Evolutionary conservation across 176 grass and related monocot species (phyloP), one percentile per base, ranked within the genome.

Genomic region (Eleusine coracana): DNA sequence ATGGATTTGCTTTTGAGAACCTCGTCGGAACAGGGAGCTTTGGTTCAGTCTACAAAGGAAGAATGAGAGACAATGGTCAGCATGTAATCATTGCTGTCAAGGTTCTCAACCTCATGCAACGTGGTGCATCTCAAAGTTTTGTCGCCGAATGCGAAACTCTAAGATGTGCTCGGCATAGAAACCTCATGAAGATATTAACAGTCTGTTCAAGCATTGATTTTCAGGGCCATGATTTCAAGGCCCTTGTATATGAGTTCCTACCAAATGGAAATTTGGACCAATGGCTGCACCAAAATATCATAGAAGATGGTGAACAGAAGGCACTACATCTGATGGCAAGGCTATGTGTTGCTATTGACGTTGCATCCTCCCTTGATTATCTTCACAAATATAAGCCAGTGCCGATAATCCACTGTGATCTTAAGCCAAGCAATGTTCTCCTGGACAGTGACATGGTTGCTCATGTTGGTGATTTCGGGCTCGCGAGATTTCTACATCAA

Each of bases 191-290:
- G 29, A 52, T 85, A 7, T 29, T 85, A 9, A 79, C 83, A 0
- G 44, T 79, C 1, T 85, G 83, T n/a, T 79, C 75, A 64, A 79
- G 75, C 62, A 63, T 85, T 50, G 67, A 85, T 66, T 79, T 14
- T 36, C 37, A 10, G 29, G 83, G 83, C 13, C 1, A 20, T 18
- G 75, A 85, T 8, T 85, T 85, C 75, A 79, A 85, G 29, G 75
- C 83, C 18, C 55, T 85, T 10, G 75, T 85, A 18, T 85, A 37
- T 52, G 75, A 78, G 56, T 79, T 64, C 16, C 13, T 85, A 34
- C 83, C 66, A 4, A 71, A 78, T 65, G 74, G 83, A 85, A 51
- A 79, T 72, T 45, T 85, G 70, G 66, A 85, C 3, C 40, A 85
- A 42, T 81, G 51, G 67, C 23, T 71, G 58, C 67, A 81, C 23